Conservation (phyloP, 495 filamentous ascomycete species). For the Chaetomium tenue region DNA sequence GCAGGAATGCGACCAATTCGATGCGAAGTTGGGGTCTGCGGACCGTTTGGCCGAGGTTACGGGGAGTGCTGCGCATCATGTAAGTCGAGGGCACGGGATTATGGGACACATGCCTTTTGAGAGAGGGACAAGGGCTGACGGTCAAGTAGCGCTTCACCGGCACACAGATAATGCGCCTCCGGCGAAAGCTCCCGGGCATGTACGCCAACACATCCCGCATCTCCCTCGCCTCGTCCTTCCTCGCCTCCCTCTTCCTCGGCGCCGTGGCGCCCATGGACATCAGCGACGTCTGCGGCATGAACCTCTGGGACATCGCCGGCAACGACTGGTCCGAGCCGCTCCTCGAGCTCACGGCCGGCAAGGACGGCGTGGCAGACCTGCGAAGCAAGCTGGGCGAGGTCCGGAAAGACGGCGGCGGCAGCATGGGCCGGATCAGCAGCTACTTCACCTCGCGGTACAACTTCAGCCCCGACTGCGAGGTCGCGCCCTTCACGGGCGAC, state of each 20-base stretch:
- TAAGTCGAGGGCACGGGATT: slow-evolving; percentile 51
- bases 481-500: slow-evolving; percentile 89
- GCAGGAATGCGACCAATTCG: slow-evolving; percentile 84
- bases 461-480: slow-evolving; percentile 69
- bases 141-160: slow-evolving; percentile 89
- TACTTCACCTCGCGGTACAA: slow-evolving; percentile 79
- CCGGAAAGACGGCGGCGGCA: slow-evolving; percentile 72
- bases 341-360: slow-evolving; percentile 74
- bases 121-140: slow-evolving; percentile 28
- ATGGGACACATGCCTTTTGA: neutral
- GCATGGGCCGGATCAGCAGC: slow-evolving; percentile 65
- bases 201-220: slow-evolving; percentile 81
- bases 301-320: slow-evolving; percentile 84
- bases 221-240: slow-evolving; percentile 90
- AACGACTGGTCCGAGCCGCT: slow-evolving; percentile 71
- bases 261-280: slow-evolving; percentile 86
- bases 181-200: slow-evolving; percentile 70
- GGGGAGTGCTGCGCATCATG: slow-evolving; percentile 91
- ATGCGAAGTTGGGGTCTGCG: slow-evolving; percentile 62
- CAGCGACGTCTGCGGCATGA: slow-evolving; percentile 94
- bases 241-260: slow-evolving; percentile 89
- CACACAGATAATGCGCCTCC: slow-evolving; percentile 88
- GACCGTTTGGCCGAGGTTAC: slow-evolving; percentile 72
- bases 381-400: slow-evolving; percentile 78
- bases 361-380: slow-evolving; percentile 62